Base-by-base conservation (phyloP, 805 yeast genomes). In the Metschnikowia lochheadii region DNA sequence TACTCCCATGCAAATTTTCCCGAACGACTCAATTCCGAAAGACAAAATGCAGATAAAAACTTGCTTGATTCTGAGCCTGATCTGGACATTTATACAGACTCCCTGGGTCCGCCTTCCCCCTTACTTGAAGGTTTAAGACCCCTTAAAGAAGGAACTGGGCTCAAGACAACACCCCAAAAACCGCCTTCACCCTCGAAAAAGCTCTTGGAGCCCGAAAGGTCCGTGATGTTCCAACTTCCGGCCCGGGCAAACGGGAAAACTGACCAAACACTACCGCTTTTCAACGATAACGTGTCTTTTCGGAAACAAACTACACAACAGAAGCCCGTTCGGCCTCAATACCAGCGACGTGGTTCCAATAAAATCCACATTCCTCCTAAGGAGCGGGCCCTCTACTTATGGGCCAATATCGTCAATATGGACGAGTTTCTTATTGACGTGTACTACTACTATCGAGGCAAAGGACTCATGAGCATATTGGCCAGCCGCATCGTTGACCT, bases 361-460 rank as follows among this genome's bases (percentile, higher is more conserved):
- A 46, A 55, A 41, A 35, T 55, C 32, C 45, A 67, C 5, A 72
- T 74, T 20, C 76, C 78, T 14, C 77, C 77, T 3, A 67, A 66
- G 44, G 97, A 91, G 62, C 72, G 89, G 44, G 96, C 98, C 0
- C 72, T 87, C 15, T 94, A 97, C 89, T 78, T 89, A 53, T 94
- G 99, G 98, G 96, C 98, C 1, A 94, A 94, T 61, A 89, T 94
- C 21, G 89, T 87, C 57, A 94, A 94, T 65, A 77, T 94, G 65
- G 99, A 94, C 69, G 79, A 82, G 42, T 94, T 92, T 60, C 72
- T 94, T 17, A 82, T 82, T 48, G 96, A 92, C 58, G 80, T 91
- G 10, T 94, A 94, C 67, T 76, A 78, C 46, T 94, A 90, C 63
- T 94, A 87, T 64, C 71, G 85, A 26, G 96, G 95, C 2, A 88